Conservation (phyloP, 192 early-diverging fungal genomes). For the Backusella macrospora region DNA sequence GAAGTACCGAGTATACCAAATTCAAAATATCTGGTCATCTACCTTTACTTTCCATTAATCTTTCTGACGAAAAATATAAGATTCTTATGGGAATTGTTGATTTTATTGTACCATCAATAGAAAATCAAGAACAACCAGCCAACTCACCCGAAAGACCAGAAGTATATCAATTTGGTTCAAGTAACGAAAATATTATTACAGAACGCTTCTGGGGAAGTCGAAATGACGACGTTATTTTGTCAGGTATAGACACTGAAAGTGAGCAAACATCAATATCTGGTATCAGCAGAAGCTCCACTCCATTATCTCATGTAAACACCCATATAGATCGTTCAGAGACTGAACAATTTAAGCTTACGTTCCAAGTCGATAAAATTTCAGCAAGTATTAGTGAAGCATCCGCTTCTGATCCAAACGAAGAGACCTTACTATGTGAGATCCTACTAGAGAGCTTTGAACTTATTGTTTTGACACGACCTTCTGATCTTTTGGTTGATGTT, state of each 20-base stretch:
- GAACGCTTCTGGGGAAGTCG: neutral
- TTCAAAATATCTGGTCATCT: slow-evolving; percentile 71
- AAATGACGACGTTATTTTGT: neutral
- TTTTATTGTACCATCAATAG: slow-evolving; percentile 50
- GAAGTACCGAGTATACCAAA: slow-evolving; percentile 63
- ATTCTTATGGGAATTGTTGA: slow-evolving; percentile 75
- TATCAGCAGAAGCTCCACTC: neutral
- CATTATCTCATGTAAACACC: neutral
- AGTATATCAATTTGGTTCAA: neutral
- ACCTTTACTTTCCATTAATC: slow-evolving; percentile 72
- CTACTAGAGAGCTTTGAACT: slow-evolving; percentile 72
- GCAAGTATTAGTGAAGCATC: slow-evolving; percentile 62
- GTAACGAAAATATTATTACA: neutral
- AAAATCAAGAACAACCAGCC: slow-evolving; percentile 5
- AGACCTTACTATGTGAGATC: slow-evolving; percentile 64
- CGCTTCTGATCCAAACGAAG: slow-evolving; percentile 40
- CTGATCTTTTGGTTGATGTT: slow-evolving; percentile 73
- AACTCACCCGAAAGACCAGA: slow-evolving; percentile 14
- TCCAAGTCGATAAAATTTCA: slow-evolving; percentile 68
- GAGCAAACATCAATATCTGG: neutral
- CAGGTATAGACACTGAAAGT: slow-evolving; percentile 12
- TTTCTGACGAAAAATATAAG: slow-evolving; percentile 85
- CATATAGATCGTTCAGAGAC: neutral
- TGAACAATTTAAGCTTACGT: slow-evolving; percentile 49
- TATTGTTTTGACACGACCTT: slow-evolving; percentile 65